Base-by-base conservation (phyloP, 345 rosid genomes). In the Hevea brasiliensis region DNA sequence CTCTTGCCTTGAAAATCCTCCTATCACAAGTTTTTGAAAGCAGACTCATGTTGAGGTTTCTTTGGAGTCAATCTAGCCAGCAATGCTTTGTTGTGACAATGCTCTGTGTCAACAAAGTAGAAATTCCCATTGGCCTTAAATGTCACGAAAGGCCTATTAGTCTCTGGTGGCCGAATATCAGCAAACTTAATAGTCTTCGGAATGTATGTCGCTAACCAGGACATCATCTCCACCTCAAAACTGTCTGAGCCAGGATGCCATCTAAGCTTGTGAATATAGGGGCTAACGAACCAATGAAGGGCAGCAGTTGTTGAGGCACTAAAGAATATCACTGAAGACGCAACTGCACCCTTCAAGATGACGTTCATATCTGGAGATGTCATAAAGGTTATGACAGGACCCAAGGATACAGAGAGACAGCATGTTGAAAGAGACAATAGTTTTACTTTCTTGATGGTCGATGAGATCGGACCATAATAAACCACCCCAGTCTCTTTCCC, bases 181-280 rank as follows among this genome's bases (percentile, higher is more conserved):
- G 98, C 82, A 71, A 94, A 92, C 70, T 83, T 94, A 70, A 94
- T 80, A 3, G 95, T 89, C 85, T 79, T 83, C 0, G 93, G 86
- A 27, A 81, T 54, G 65, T 74, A 70, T 24, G 93, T 89, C 0
- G 86, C 98, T 57, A 94, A 68, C 98, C 98, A 94, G 0, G 98
- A 84, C 97, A 94, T 67, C 95, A 88, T 92, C 86, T 94, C 98
- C 8, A 90, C 97, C 83, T 92, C 92, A 24, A 92, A 89, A 61
- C 86, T 88, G 83, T 90, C 95, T 6, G 98, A 83, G 64, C 97
- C 98, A 0, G 98, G 98, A 80, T 89, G 85, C 98, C 97, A 90
- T 70, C 84, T 90, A 48, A 94, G 85, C 84, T 86, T 94, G 91
- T 94, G 98, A 40, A 94, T 68, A 53, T 92, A 94, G 0, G 98